Conservation (phyloP, 2,329 filamentous ascomycete genomes). For the Penicillium capsulatum region DNA sequence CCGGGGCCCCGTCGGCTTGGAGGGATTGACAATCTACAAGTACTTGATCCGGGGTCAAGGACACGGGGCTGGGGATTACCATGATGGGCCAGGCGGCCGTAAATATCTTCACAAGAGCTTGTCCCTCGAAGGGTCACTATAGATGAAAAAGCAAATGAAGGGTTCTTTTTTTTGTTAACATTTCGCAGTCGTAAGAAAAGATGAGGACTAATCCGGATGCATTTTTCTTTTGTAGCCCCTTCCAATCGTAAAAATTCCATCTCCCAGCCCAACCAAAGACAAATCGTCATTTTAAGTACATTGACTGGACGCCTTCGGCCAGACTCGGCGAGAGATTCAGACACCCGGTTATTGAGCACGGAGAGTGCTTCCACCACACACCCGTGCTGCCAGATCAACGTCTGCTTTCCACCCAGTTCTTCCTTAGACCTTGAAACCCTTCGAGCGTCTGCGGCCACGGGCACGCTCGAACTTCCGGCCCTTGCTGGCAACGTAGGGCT, state of each 20-base stretch:
- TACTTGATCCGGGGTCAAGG: constrained; percentile 83
- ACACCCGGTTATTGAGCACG: constrained; percentile 15
- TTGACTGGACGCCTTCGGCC: constrained; percentile 20
- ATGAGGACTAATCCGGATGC: constrained; percentile 27
- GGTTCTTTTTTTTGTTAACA: constrained; percentile 21
- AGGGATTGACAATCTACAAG: constrained; percentile 96
- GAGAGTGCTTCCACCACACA: constrained; percentile 12
- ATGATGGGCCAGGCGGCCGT: constrained; percentile 49
- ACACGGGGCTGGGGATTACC: constrained; percentile 74
- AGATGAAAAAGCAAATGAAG: constrained; percentile 7
- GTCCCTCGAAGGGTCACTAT: constrained; percentile 32
- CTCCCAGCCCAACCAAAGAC: constrained; percentile 21
- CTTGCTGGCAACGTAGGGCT: constrained; percentile 96
- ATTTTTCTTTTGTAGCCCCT: constrained; percentile 27
- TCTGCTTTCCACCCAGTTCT: constrained; percentile 15
- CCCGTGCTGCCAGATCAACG: constrained; percentile 12
- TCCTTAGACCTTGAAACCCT: constrained; percentile 99
- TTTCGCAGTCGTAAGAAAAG: constrained; percentile 25
- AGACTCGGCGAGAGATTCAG: constrained; percentile 15
- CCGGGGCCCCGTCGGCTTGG: constrained; percentile 85
- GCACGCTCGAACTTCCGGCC: constrained; percentile 99
- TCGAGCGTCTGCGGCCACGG: constrained; percentile 96
- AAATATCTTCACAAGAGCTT: constrained; percentile 53
- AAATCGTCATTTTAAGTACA: constrained; percentile 22
- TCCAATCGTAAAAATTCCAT: constrained; percentile 24